Conservation (phyloP, 202 grass and related monocot species). For the Hordeum pubiflorum region DNA sequence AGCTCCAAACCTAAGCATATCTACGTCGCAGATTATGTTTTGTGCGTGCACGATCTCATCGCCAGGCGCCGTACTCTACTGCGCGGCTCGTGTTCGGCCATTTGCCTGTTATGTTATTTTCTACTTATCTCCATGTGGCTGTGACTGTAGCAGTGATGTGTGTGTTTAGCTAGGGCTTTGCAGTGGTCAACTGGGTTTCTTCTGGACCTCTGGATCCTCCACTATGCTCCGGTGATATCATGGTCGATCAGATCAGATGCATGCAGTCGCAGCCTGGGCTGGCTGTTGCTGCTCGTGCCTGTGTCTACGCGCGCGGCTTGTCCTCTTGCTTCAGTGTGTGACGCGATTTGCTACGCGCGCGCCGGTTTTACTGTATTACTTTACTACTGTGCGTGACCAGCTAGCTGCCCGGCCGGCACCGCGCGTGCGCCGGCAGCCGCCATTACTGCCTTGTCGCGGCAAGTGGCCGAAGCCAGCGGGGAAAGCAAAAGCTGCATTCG, state of each 20-base stretch:
- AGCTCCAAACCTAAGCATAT: constrained; percentile 5
- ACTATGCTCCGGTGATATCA: not conserved
- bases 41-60: not conserved
- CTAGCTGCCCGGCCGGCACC: not conserved
- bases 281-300: not conserved
- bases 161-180: constrained; percentile 1
- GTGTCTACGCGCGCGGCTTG: not conserved
- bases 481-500: not conserved
- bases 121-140: not conserved
- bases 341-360: not conserved
- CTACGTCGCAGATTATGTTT: not conserved
- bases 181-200: constrained; percentile 23
- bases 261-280: not conserved
- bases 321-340: not conserved
- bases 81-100: not conserved
- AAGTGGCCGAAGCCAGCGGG: constrained; percentile 14
- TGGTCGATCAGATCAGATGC: not conserved
- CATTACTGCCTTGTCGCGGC: constrained; percentile 47
- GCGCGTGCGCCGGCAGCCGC: constrained; percentile 11
- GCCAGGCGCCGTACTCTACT: not conserved
- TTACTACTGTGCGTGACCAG: not conserved
- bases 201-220: constrained; percentile 1
- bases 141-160: not conserved
- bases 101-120: not conserved
- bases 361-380: not conserved